Evolutionary conservation across 2,329 filamentous ascomycete species (phyloP), one percentile per base, ranked within the genome.

Genomic region (Beauveria asiatica): DNA sequence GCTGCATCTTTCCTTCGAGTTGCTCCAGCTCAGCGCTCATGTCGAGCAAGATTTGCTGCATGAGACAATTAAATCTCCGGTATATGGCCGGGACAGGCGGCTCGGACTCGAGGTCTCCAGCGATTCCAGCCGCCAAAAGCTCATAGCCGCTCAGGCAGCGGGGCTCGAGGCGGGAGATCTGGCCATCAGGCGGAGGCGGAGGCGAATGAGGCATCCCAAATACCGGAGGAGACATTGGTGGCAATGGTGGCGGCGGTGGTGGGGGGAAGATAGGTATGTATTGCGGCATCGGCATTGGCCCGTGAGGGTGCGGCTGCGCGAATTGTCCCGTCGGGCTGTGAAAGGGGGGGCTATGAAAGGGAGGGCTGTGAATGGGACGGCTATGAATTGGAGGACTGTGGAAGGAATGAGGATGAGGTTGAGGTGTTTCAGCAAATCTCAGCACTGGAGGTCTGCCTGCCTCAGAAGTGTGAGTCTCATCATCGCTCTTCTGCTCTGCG

Each of bases 11-110:
- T 67, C 91, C 86, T 72, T 96, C 92, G 42, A 96, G 77, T 66
- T 93, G 88, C 33, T 80, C 79, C 19, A 96, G 83, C 70, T 96
- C 90, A 68, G 96, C 91, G 72, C 96, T 92, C 17, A 96, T 78
- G 63, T 94, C 86, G 0, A 96, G 78, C 3, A 97, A 76, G 3
- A 96, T 75, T 3, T 92, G 86, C 70, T 96, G 91, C 67, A 94
- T 92, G 19, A 96, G 75, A 11, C 84, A 81, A 69, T 90, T 87
- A 68, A 97, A 97, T 60, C 87, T 87, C 48, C 92, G 84, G 71
- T 96, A 96, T 61, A 96, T 81, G 1, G 90, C 90, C 50, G 69
- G 73, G 37, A 79, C 67, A 0, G 64, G 63, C 13, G 68, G 67
- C 1, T 64, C 64, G 16, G 67, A 51, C 21, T 39, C 57, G 16